phyloP scores from a whole-genome alignment of 75 land plant species.

The Gnetum montanum region DNA sequence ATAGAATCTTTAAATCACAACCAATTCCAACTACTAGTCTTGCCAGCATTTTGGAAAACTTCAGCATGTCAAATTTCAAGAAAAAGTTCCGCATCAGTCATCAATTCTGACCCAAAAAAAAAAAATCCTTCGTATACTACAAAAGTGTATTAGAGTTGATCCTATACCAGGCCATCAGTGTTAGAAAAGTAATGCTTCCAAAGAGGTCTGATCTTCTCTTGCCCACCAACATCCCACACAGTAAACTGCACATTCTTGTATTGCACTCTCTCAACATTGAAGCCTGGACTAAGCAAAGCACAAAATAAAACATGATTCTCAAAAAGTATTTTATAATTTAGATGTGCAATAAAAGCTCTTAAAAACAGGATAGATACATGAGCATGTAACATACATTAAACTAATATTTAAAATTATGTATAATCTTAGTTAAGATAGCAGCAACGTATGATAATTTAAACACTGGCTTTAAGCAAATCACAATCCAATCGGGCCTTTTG shows the following conservation, averaged over 20 bases:
- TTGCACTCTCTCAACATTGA: constrained; percentile 98
- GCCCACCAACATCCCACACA: constrained; percentile 99
- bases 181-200: constrained; percentile 97
- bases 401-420: not conserved
- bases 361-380: not conserved
- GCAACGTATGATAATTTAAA: too few relatives aligned
- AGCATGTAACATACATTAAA: not conserved
- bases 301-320: not conserved
- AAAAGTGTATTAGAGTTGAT: too few relatives aligned
- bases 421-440: too few relatives aligned
- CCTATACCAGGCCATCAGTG: constrained; percentile 98
- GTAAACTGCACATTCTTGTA: constrained; percentile 95
- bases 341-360: not conserved
- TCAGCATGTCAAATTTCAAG: not conserved
- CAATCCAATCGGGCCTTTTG: too few relatives aligned
- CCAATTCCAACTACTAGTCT: not conserved
- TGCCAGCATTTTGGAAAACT: not conserved
- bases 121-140: too few relatives aligned
- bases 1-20: not conserved
- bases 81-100: not conserved
- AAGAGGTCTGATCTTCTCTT: constrained; percentile 87
- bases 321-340: not conserved
- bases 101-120: not conserved
- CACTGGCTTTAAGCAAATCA: too few relatives aligned
- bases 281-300: constrained; percentile 38